Evolutionary conservation across 148 eudicot genomes (phyloP), one percentile per base, ranked within the genome.

Genomic region (Persicaria tinctoria): DNA sequence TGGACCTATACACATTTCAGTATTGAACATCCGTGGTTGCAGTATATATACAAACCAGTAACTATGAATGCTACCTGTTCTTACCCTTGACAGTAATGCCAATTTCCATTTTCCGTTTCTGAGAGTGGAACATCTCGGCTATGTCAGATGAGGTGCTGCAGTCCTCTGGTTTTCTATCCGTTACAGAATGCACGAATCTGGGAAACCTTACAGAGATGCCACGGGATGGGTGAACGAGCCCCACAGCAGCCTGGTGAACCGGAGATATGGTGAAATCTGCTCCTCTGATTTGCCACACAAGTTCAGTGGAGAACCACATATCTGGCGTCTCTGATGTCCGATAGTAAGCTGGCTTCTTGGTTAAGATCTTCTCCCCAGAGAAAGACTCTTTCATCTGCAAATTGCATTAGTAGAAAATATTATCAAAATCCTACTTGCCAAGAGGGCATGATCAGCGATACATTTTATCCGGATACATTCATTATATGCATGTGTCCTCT

Each of bases 201-300:
- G 98, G 98, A 79, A 95, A 95, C 62, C 98, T 83, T 77, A 95
- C 77, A 9, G 97, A 95, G 51, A 95, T 89, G 55, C 97, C 98
- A 51, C 96, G 90, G 23, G 94, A 83, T 13, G 89, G 91, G 79
- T 95, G 98, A 70, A 90, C 93, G 64, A 90, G 78, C 9, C 98
- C 94, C 5, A 87, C 80, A 49, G 93, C 98, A 73, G 98, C 98
- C 71, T 90, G 91, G 87, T 95, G 97, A 78, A 88, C 97, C 6
- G 97, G 98, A 4, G 98, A 95, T 44, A 95, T 82, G 4, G 93
- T 95, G 72, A 95, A 87, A 74, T 95, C 98, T 5, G 98, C 94
- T 46, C 98, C 97, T 81, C 85, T 92, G 77, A 95, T 89, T 79
- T 85, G 92, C 98, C 98, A 95, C 4, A 95, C 98, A 51, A 92